Evolutionary conservation across 1,284 basidiomycete genomes (phyloP), one percentile per base, ranked within the genome.

Genomic region (Phenoliferia sp.): DNA sequence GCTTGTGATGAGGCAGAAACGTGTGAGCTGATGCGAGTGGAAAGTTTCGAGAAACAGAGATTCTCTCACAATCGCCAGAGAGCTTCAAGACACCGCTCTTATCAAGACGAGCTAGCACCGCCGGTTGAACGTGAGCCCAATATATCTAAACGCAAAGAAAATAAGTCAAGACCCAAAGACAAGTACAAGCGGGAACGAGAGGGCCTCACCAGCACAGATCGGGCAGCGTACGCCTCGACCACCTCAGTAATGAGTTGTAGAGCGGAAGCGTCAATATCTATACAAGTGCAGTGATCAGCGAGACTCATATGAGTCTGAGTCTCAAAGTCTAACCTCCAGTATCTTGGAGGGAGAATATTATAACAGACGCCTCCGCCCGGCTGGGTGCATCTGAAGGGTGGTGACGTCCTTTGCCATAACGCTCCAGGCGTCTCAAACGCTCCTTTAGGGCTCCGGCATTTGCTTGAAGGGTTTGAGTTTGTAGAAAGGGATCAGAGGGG

Each of bases 391-490:
- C 93, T 2, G 90, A 92, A 0, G 94, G 93, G 80, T 96, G 94
- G 39, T 84, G 86, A 71, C 83, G 78, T 72, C 60, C 78, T 59
- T 68, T 64, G 2, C 77, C 77, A 55, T 76, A 78, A 15, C 74
- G 68, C 58, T 93, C 91, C 59, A 93, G 81, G 59, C 90, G 81
- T 48, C 92, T 84, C 26, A 96, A 80, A 29, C 94, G 87, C 77
- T 94, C 94, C 85, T 83, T 83, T 48, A 94, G 80, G 73, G 93
- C 90, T 36, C 90, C 90, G 26, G 92, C 92, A 77, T 95, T 95
- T 28, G 92, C 90, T 90, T 48, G 16, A 52, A 12, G 58, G 5
- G 28, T 22, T 3, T 63, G 22, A 59, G 7, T n/a, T 28, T 16
- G 17, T 16, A 39, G n/a, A n/a, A n/a, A n/a, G n/a, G n/a, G n/a